Evolutionary conservation across 2,329 filamentous ascomycete genomes (phyloP), one percentile per base, ranked within the genome.

Genomic region (Phialophora verrucosa): DNA sequence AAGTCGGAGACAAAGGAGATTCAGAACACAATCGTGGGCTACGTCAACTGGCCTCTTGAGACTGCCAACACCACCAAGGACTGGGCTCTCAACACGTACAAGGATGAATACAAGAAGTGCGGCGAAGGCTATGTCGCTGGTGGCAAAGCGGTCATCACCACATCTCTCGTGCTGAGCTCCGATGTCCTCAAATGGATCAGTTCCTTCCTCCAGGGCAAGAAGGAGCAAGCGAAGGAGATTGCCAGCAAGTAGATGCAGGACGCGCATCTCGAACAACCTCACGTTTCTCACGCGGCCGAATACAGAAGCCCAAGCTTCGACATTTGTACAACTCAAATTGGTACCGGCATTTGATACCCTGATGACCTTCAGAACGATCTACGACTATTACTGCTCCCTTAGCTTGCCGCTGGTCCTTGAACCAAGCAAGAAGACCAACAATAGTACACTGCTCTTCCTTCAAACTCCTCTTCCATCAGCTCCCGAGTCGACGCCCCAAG

Each of bases 1-100:
- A 91, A 90, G 83, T 90, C 92, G 80, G 88, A 91, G 59, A 91
- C 90, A 29, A 83, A 85, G 70, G 89, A 91, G 77, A 83, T 93
- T 60, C 87, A 87, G 78, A 83, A 82, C 65, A 86, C 88, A 17
- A 85, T 90, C 73, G 85, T 87, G 76, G 83, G 83, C 73, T 71
- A 88, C 49, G 83, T 89, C 64, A 82, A 86, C 69, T 82, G 87
- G 68, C 91, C 91, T 7, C 79, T 88, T 73, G 85, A 85, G 74
- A 84, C 90, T 73, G 86, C 84, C 25, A 83, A 83, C 49, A 86
- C 87, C 54, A 85, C 87, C 69, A 82, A 79, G 71, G 71, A 77
- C 64, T 81, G 82, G 70, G 71, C 82, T 47, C 73, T 79, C 64
- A 75, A 78, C 35, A 79, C 77, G 54, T 83, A 82, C 67, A 76